Percentiles rank a stretch among this genome's conserved stretches.
Conservation (phyloP, 129 eudicot genomes). For the Cynara cardunculus region DNA sequence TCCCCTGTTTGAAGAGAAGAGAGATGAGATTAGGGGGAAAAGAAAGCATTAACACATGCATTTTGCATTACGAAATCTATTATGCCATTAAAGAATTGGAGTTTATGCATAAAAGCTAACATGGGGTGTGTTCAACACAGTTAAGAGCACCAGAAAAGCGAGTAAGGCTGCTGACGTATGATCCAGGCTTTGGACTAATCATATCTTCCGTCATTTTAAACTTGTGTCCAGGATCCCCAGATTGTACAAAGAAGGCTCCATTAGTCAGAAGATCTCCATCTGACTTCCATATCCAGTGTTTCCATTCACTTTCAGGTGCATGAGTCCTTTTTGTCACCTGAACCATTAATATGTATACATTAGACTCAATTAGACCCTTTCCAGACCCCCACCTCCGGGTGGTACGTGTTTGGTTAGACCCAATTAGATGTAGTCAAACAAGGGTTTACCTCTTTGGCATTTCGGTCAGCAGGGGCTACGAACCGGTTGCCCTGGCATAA, state of each 20-base stretch:
- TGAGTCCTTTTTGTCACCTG: conserved; percentile 67
- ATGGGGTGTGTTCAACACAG: conserved; percentile 22
- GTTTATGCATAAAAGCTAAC: conserved; percentile 20
- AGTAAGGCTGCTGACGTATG: conserved; percentile 26
- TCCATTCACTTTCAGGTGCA: conserved; percentile 42
- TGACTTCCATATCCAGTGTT: conserved; percentile 51
- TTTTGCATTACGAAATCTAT: neutral
- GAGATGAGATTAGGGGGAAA: no score
- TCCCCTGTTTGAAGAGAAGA: neutral
- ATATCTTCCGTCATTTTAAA: conserved; percentile 8
- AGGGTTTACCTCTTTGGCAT: conserved; percentile 54
- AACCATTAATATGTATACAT: neutral
- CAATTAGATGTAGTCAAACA: neutral
- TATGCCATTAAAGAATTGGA: neutral
- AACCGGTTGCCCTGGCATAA: conserved; percentile 66
- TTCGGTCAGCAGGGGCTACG: conserved; percentile 38
- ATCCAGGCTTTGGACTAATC: conserved; percentile 40
- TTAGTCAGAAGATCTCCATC: conserved; percentile 48
- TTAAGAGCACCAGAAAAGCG: conserved; percentile 39
- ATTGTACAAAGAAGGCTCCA: conserved; percentile 53
- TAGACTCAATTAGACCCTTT: neutral
- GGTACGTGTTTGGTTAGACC: no score
- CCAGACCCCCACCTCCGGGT: no score
- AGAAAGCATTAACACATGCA: neutral
- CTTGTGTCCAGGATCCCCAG: conserved; percentile 32